Evolutionary conservation across 2,329 filamentous ascomycete species (phyloP), one percentile per base, ranked within the genome.

Genomic region (Penicillium sp.): DNA sequence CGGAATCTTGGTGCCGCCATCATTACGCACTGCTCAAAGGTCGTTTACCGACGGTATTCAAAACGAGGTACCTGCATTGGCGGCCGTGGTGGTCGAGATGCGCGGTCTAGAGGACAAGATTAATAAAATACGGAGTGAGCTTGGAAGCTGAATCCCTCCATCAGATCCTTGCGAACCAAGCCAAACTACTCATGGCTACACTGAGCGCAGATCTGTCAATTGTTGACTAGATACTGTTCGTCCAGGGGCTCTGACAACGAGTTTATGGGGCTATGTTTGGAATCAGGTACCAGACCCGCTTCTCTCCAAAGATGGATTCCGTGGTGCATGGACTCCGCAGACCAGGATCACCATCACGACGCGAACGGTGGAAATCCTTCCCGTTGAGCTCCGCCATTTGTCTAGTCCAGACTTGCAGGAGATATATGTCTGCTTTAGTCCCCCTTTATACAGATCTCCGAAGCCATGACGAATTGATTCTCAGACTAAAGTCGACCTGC

Each of bases 1-100:
- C 62, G 80, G 79, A 6, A 77, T 82, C 42, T 68, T 82, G 13
- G 74, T 79, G 19, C 76, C 80, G 3, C 70, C 71, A 10, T 71
- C 76, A 24, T 69, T 82, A 35, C 77, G 77, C 54, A 71, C 58
- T 37, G 76, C 78, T 3, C 79, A 81, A 62, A 68, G 61, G 48
- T 73, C 72, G 14, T 82, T 82, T 58, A 69, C 65, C 8, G 61
- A 66, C n/a, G 76, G 70, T 14, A 62, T 79, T n/a, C 68, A 73
- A 26, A 65, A 65, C 9, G 59, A 65, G 1, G 63, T 79, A 24
- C 70, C 77, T 2, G 64, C 71, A 24, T 60, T 81, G 54, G 70
- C 76, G 14, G 73, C 67, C 45, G 65, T 75, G 4, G 57, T 70
- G 6, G 64, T 68, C n/a, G 71, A 77, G 59, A 78, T 81, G 74